These are phyloP conservation scores for Falciphora oryzae DNA, from an alignment of 2,329 filamentous ascomycete genomes.

Conservation along the genomic window DNA sequence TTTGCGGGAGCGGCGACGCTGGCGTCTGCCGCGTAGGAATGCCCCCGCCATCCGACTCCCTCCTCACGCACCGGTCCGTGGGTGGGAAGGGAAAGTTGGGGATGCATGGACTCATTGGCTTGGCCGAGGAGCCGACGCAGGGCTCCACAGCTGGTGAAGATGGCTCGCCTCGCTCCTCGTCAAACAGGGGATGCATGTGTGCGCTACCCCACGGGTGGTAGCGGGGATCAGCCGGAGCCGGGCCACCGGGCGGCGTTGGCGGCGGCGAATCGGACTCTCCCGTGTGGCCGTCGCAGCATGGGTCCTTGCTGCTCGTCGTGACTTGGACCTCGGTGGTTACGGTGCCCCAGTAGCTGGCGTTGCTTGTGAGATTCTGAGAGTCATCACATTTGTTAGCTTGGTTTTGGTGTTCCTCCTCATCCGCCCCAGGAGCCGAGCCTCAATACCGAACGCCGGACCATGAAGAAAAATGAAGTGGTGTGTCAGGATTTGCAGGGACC, in stretches of 20 bases:
- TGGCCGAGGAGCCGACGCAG: background rate
- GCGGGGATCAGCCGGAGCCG: background rate
- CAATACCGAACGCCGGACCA: too few species aligned
- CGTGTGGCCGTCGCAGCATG: constrained; percentile 13
- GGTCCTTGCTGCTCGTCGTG: constrained; percentile 22
- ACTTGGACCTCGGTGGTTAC: constrained; percentile 49
- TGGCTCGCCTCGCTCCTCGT: constrained; percentile 3
- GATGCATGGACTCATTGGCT: background rate
- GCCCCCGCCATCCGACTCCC: background rate
- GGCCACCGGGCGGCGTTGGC: constrained; percentile 16
- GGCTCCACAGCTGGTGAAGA: background rate
- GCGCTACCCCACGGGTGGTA: constrained; percentile 14
- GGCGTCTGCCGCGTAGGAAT: too few species aligned
- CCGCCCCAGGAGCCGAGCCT: too few species aligned
- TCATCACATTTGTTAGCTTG: background rate
- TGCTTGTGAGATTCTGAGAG: constrained; percentile 19
- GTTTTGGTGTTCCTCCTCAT: background rate
- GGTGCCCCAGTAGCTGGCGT: constrained; percentile 39
- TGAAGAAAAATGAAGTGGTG: background rate
- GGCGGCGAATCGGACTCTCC: constrained; percentile 14
- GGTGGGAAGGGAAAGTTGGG: constrained; percentile 1
- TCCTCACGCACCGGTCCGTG: background rate
- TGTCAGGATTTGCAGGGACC: too few species aligned
- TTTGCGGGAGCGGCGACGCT: background rate
- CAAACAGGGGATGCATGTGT: background rate